Evolutionary conservation across 2,329 filamentous ascomycete species (phyloP), one percentile per base, ranked within the genome.

Genomic region (Ilyonectria robusta): DNA sequence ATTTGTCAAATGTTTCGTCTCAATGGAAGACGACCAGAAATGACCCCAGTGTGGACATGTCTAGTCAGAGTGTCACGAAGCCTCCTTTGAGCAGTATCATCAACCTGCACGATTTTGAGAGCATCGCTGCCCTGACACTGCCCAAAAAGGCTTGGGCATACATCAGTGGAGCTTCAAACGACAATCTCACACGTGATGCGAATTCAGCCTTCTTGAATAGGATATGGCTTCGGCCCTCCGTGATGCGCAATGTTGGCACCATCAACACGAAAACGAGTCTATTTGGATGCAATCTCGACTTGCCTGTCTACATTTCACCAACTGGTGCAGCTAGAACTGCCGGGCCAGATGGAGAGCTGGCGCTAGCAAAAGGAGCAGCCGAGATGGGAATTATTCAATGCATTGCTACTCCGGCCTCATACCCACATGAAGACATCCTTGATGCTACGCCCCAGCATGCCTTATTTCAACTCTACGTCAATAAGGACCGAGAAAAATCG

Each of bases 291-390:
- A 13, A 56, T 0, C 65, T 74, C 3, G 69, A 64, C 6, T 29
- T 75, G 4, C 76, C 76, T 0, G 58, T 77, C 10, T 77, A 70
- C 42, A 69, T 74, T 13, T 66, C 70, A 9, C 80, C 87, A 33
- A 84, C 85, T 62, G 83, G 81, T 7, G 79, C 84, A 62, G 81
- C 82, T 75, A 77, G 85, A 78, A 74, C 86, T 2, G 80, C 78
- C 54, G 84, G 85, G 4, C 85, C 88, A 1, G 66, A 69, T 2
- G 68, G 66, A 1, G 66, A 70, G 40, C 31, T 64, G 4, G 68
- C 59, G 2, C 35, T 68, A 7, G 62, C 68, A 1, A 63, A 58
- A 48, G 66, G 66, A 6, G 58, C 58, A n/a, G 53, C 44, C 2
- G 46, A 4, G 1, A 51, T 26, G 6, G 57, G 53, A 19, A 59